These are phyloP conservation scores for Herpetomonas samuelpessoai DNA, from an alignment of 208 protist genomes.

Conservation along the genomic window DNA sequence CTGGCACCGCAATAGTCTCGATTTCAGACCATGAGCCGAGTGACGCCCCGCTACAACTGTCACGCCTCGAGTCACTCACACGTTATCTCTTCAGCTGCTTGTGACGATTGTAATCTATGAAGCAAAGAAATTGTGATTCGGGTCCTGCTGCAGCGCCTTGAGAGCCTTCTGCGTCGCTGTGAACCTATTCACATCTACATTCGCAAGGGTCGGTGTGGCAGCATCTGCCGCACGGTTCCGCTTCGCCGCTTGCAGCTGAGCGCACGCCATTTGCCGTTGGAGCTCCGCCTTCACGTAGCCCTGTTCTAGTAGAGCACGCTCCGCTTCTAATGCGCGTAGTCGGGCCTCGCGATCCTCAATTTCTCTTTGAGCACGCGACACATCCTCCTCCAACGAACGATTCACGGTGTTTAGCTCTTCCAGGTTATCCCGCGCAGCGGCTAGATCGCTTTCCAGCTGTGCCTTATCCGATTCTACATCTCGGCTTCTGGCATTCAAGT, in stretches of 20 bases:
- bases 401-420: not conserved
- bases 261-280: slow-evolving; percentile 9
- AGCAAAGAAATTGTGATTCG: slow-evolving; percentile 1
- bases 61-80: too few relatives aligned
- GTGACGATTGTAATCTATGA: too few relatives aligned
- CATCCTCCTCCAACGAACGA: not conserved
- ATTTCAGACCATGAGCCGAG: too few relatives aligned
- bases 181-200: slow-evolving; percentile 8
- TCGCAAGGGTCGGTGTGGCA: not conserved
- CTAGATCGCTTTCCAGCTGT: slow-evolving; percentile 3
- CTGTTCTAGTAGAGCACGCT: slow-evolving; percentile 17
- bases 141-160: slow-evolving; percentile 6
- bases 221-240: slow-evolving; percentile 5
- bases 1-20: too few relatives aligned
- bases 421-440: not conserved
- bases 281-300: slow-evolving; percentile 25
- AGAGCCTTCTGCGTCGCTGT: slow-evolving; percentile 13
- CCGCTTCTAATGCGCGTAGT: not conserved
- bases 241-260: slow-evolving; percentile 12
- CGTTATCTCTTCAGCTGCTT: too few relatives aligned
- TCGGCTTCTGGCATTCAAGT: not conserved
- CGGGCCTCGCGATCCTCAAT: not conserved
- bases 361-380: not conserved
- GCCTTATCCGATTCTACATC: not conserved
- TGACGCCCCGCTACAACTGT: too few relatives aligned